A percentile compares a stretch with the other conserved stretches of the same genome.
Evolutionary conservation across 768 basidiomycete genomes (phyloP).

Genomic region (Sutorius australiensis): DNA sequence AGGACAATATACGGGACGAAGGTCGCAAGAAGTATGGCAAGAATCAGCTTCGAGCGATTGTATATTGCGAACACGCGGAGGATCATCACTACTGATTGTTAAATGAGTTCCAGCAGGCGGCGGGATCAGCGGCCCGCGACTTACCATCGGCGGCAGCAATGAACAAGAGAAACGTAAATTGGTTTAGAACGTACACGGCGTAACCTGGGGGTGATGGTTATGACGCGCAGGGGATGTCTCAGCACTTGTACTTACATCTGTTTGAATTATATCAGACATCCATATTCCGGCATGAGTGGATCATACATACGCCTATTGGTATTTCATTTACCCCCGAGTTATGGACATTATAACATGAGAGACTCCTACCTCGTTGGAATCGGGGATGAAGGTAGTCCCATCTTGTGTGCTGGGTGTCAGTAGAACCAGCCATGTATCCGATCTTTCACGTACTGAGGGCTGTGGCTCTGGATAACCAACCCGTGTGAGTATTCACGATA

Average conservation of each 20-base stretch:
- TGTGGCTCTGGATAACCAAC: not conserved
- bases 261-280: not conserved
- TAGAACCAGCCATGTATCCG: not conserved
- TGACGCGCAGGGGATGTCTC: not conserved
- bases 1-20: constrained; percentile 1
- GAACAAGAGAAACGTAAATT: constrained; percentile 1
- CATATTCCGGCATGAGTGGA: not conserved
- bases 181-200: not conserved
- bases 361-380: not conserved
- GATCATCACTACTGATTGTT: constrained; percentile 6
- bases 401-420: not conserved
- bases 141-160: constrained; percentile 4
- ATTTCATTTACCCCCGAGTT: not conserved
- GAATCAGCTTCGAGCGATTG: not conserved
- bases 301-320: not conserved
- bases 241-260: constrained; percentile 2
- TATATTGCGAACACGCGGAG: constrained; percentile 12
- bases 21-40: not conserved
- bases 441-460: not conserved
- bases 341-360: not conserved
- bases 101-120: not conserved
- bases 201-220: not conserved
- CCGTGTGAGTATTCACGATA: too few relatives aligned
- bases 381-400: not conserved
- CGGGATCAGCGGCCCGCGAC: not conserved